A percentile compares a stretch with the other conserved stretches of the same genome.
Evolutionary conservation across 2,329 filamentous ascomycete genomes (phyloP).

Genomic region (Westerdykella ornata): DNA sequence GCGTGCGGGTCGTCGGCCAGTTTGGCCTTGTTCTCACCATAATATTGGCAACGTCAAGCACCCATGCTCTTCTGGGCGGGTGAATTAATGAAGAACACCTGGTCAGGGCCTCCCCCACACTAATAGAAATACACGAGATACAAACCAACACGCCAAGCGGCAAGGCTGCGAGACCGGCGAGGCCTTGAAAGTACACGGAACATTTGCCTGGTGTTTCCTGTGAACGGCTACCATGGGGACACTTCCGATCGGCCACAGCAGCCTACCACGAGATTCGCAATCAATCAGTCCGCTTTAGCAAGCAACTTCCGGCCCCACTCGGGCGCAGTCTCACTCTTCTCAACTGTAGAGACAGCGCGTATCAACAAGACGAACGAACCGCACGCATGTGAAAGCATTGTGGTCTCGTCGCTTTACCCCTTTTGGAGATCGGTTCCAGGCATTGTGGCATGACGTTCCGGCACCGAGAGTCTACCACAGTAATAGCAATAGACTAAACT

Average conservation of each 20-base stretch:
- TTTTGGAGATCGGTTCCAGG: too few species aligned
- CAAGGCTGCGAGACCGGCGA: background rate
- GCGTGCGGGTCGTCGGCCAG: background rate
- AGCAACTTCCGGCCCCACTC: background rate
- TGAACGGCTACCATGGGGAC: too few species aligned
- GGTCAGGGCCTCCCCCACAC: background rate
- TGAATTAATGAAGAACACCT: background rate
- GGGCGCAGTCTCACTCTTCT: too few species aligned
- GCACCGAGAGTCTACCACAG: too few species aligned
- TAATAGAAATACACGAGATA: background rate
- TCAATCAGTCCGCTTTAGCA: background rate
- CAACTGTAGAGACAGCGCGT: too few species aligned
- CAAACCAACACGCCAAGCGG: background rate
- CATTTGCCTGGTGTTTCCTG: background rate
- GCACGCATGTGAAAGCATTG: too few species aligned
- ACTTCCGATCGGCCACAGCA: too few species aligned
- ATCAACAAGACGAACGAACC: too few species aligned
- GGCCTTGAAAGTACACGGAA: background rate
- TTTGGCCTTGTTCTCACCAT: background rate
- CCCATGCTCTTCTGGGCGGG: background rate
- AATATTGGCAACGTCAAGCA: background rate
- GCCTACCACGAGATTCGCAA: background rate
- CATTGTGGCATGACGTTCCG: too few species aligned
- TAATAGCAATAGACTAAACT: too few species aligned
- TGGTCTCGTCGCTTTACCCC: too few species aligned